Evolutionary conservation across 2,329 filamentous ascomycete species (phyloP).

Genomic region (Sporothrix inflata): DNA sequence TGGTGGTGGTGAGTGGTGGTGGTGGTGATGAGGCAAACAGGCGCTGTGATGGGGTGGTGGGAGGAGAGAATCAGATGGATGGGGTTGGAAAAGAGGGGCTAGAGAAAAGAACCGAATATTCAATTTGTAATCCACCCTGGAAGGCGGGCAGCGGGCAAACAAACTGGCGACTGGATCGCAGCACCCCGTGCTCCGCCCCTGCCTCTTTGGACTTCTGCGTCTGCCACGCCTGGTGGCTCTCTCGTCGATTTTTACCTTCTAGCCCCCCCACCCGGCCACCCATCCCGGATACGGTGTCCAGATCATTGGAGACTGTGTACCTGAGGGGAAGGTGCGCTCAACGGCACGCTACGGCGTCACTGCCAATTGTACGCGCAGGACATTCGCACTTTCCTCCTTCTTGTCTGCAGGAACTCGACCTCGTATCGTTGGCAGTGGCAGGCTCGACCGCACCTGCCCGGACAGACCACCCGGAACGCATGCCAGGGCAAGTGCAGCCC

Average conservation of each 20-base stretch:
- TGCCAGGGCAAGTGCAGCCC: not conserved
- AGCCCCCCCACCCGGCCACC: constrained; percentile 1
- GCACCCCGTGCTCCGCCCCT: constrained; percentile 21
- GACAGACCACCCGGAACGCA: not conserved
- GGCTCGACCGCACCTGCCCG: not conserved
- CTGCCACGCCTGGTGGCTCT: constrained; percentile 5
- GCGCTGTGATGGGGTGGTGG: constrained; percentile 21
- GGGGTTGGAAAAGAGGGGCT: constrained; percentile 35
- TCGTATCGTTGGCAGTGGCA: not conserved
- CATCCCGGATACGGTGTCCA: constrained; percentile 12
- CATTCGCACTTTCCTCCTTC: constrained; percentile 3
- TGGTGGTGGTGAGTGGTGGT: not conserved
- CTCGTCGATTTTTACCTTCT: constrained; percentile 9
- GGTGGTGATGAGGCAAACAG: constrained; percentile 25
- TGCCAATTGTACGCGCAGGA: not conserved
- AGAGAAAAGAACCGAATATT: constrained; percentile 32
- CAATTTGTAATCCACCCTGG: constrained; percentile 37
- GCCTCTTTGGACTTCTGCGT: constrained; percentile 12
- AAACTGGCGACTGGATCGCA: constrained; percentile 2
- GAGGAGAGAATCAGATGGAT: constrained; percentile 29
- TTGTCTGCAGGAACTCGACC: not conserved
- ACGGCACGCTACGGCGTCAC: not conserved
- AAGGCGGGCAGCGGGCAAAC: no score
- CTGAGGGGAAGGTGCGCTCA: constrained; percentile 10
- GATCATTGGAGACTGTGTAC: constrained; percentile 6